Evolutionary conservation across 2,329 filamentous ascomycete species (phyloP), one percentile per base, ranked within the genome.

Genomic region (Trichoderma sp.): DNA sequence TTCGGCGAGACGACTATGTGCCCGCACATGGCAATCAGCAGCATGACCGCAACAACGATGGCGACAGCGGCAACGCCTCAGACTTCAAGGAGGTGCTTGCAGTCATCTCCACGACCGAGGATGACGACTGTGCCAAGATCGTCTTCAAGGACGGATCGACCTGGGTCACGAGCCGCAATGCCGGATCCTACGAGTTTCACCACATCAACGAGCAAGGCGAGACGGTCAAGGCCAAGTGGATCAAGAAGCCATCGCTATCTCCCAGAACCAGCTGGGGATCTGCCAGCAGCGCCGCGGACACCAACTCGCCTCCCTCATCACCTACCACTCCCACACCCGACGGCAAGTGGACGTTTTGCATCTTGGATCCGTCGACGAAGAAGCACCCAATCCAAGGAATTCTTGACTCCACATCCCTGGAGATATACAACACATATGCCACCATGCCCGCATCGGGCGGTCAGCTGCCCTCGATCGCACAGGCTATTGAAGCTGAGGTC

Each of bases 341-440:
- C 54, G 79, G 77, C 65, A 87, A 86, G 72, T 93, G 88, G 78
- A 91, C 87, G 9, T 94, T 94, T 74, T 92, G 89, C 77, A 86
- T 92, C 67, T 88, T 94, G 71, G 86, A 90, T 69, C 85, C 90
- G 0, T 83, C 84, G 54, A 85, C 84, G 9, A 82, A 89, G 41
- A 85, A 88, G 14, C 91, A 94, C 72, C 90, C 91, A 5, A 85
- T 93, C 71, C 84, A 93, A 77, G 91, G 89, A 0, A 86, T 83
- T 2, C 80, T 94, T 51, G 88, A 85, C 3, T 82, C 82, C 14
- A 81, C 82, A 5, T 85, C 82, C 14, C 83, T 94, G 34, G 87
- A 91, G 57, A 84, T 94, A 55, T 85, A 87, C 66, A 88, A 93
- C 69, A 82, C 80, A 3, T 93, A 92, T 73, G 85, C 81, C 5